phyloP scores from a whole-genome alignment of 1,284 basidiomycete genomes.

The Tylopilus sp. region DNA sequence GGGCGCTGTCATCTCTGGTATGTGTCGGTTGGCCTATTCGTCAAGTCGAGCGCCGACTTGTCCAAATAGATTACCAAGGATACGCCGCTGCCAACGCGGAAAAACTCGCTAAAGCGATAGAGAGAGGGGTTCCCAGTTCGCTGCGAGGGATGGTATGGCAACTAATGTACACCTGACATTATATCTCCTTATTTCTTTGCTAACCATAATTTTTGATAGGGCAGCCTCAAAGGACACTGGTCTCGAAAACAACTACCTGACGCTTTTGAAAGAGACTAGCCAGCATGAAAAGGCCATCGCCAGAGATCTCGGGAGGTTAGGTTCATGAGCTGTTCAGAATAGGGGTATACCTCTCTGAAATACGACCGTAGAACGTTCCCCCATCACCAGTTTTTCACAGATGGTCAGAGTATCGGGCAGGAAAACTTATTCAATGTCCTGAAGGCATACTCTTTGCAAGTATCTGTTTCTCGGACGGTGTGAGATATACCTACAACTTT shows the following conservation, averaged over 20 bases:
- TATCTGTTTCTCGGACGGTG: conserved; percentile 8
- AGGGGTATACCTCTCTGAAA: conserved; percentile 13
- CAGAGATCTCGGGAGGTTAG: conserved; percentile 81
- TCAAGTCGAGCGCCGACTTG: conserved; percentile 5
- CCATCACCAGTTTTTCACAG: conserved; percentile 94
- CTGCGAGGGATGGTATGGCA: conserved; percentile 98
- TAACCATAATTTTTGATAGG: conserved; percentile 40
- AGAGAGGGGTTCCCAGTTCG: conserved; percentile 83
- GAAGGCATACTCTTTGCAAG: conserved; percentile 91
- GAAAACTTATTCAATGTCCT: conserved; percentile 97
- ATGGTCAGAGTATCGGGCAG: conserved; percentile 89
- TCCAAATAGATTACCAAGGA: conserved; percentile 69
- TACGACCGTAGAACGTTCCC: conserved; percentile 76
- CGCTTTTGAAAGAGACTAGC: conserved; percentile 79
- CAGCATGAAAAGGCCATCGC: conserved; percentile 92
- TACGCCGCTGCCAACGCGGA: conserved; percentile 79
- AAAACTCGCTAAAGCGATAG: conserved; percentile 85
- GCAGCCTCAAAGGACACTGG: conserved; percentile 87
- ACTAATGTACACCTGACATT: conserved; percentile 66
- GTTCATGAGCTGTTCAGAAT: conserved; percentile 4
- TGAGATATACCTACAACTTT: conserved; percentile 14
- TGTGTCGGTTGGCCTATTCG: conserved; percentile 8
- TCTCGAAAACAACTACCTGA: conserved; percentile 83
- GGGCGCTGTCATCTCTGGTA: conserved; percentile 90
- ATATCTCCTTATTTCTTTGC: conserved; percentile 4